A percentile compares a stretch with the other conserved stretches of the same genome.
Evolutionary conservation across 768 basidiomycete species (phyloP).

Genomic region (Royoungia palumana): DNA sequence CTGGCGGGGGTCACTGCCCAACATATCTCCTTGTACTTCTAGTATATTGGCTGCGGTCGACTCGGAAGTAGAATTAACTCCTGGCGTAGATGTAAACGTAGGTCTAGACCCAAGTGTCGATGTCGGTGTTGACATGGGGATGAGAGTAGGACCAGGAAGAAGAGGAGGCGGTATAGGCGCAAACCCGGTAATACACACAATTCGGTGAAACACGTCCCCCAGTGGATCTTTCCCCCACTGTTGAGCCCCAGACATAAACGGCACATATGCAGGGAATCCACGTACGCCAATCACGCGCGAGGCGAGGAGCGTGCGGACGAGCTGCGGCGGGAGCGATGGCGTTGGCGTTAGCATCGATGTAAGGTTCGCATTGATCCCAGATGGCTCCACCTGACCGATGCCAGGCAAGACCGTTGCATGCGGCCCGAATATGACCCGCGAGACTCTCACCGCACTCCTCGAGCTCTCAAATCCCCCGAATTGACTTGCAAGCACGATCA

Average conservation of each 20-base stretch:
- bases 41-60: background rate
- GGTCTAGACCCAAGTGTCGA: too few relatives aligned
- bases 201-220: slow-evolving; percentile 38
- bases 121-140: background rate
- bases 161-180: slow-evolving; percentile 27
- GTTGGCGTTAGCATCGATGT: slow-evolving; percentile 7
- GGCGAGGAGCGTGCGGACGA: slow-evolving; percentile 26
- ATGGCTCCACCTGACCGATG: background rate
- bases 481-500: slow-evolving; percentile 24
- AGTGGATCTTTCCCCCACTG: slow-evolving; percentile 28
- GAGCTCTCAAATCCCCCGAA: slow-evolving; percentile 17
- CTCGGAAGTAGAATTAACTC: background rate
- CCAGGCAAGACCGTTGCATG: slow-evolving; percentile 3
- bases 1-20: too few relatives aligned
- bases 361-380: background rate
- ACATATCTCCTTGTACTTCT: background rate
- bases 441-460: slow-evolving; percentile 19
- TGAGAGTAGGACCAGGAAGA: background rate
- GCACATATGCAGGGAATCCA: slow-evolving; percentile 12
- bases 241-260: slow-evolving; percentile 15
- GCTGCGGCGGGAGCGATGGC: slow-evolving; percentile 34
- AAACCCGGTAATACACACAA: slow-evolving; percentile 46
- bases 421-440: slow-evolving; percentile 19
- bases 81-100: background rate
- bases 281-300: slow-evolving; percentile 21